These are phyloP conservation scores for Globisporangium rhizosaccharum DNA, from an alignment of 352 stramenopile species.

Conservation along the genomic window DNA sequence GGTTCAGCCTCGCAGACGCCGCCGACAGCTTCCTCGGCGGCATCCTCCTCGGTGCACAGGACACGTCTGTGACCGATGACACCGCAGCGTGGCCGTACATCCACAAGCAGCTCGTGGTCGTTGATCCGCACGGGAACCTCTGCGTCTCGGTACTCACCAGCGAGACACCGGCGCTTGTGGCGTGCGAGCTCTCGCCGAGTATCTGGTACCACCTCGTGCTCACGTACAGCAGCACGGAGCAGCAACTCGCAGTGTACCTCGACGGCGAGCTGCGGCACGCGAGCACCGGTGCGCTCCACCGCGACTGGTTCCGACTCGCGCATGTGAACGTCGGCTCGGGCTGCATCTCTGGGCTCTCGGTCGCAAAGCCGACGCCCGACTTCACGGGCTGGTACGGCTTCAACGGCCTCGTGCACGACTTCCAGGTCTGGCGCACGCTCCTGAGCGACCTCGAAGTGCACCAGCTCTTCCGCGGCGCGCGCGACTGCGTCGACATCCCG, in stretches of 20 bases:
- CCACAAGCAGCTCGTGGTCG: conserved; percentile 53
- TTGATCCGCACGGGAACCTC: conserved; percentile 56
- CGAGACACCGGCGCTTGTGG: conserved; percentile 40
- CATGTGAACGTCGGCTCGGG: conserved; percentile 57
- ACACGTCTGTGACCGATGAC: conserved; percentile 28
- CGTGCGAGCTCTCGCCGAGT: conserved; percentile 35
- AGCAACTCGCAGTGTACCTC: conserved; percentile 44
- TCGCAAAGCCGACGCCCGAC: conserved; percentile 27
- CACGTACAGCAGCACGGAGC: conserved; percentile 29
- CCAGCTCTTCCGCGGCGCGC: conserved; percentile 55
- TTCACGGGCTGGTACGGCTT: conserved; percentile 73
- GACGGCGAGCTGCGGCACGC: conserved; percentile 51
- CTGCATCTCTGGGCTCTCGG: conserved; percentile 36
- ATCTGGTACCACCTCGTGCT: conserved; percentile 73
- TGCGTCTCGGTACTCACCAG: conserved; percentile 53
- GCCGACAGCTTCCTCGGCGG: conserved; percentile 22
- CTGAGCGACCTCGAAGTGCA: conserved; percentile 44
- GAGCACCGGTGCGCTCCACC: conserved; percentile 28
- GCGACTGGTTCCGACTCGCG: conserved; percentile 39
- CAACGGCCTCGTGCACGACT: conserved; percentile 55
- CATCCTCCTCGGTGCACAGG: conserved; percentile 58
- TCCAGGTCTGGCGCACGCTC: conserved; percentile 44
- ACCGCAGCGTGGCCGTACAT: conserved; percentile 44
- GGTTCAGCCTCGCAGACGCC: conserved; percentile 61
- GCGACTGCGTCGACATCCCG: conserved; percentile 44